Evolutionary conservation across 129 eudicot species (phyloP).

Genomic region (Tagetes erecta): DNA sequence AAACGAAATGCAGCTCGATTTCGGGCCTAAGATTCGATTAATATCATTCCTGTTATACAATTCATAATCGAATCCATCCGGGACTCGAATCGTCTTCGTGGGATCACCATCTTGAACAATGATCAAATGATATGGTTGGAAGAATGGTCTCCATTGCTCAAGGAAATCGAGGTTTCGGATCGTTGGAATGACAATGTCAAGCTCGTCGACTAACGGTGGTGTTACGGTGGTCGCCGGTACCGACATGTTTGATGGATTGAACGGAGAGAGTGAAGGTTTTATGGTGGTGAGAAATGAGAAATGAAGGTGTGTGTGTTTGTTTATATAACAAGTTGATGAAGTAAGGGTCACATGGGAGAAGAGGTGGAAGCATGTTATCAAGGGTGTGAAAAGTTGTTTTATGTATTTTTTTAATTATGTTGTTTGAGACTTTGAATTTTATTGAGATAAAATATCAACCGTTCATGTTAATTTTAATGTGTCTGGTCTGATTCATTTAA

Average conservation of each 20-base stretch:
- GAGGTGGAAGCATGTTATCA: slow-evolving; percentile 31
- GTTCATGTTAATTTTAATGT: no score
- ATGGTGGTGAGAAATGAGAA: neutral
- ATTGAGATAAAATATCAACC: no score
- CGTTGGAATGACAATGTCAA: slow-evolving; percentile 75
- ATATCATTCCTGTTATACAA: slow-evolving; percentile 75
- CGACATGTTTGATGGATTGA: slow-evolving; percentile 14
- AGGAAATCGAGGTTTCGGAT: slow-evolving; percentile 71
- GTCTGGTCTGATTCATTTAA: no score
- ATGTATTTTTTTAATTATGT: neutral
- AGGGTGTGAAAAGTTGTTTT: slow-evolving; percentile 16
- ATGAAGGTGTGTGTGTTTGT: neutral
- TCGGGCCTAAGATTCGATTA: slow-evolving; percentile 70
- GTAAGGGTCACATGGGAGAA: slow-evolving; percentile 41
- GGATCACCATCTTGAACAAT: slow-evolving; percentile 84
- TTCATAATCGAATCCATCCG: slow-evolving; percentile 75
- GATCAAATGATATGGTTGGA: slow-evolving; percentile 69
- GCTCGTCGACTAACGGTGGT: slow-evolving; percentile 56
- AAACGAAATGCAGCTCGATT: slow-evolving; percentile 74
- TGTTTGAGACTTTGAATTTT: no score
- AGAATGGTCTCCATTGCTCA: slow-evolving; percentile 74
- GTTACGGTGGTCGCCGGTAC: slow-evolving; percentile 40
- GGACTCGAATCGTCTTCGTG: slow-evolving; percentile 53
- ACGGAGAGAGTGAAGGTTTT: slow-evolving; percentile 10
- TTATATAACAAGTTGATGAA: neutral